A percentile compares a stretch with the other conserved stretches of the same genome.
These are phyloP conservation scores for Leptographium galeiforme DNA, from an alignment of 2,329 filamentous ascomycete genomes.

Conservation along the genomic window DNA sequence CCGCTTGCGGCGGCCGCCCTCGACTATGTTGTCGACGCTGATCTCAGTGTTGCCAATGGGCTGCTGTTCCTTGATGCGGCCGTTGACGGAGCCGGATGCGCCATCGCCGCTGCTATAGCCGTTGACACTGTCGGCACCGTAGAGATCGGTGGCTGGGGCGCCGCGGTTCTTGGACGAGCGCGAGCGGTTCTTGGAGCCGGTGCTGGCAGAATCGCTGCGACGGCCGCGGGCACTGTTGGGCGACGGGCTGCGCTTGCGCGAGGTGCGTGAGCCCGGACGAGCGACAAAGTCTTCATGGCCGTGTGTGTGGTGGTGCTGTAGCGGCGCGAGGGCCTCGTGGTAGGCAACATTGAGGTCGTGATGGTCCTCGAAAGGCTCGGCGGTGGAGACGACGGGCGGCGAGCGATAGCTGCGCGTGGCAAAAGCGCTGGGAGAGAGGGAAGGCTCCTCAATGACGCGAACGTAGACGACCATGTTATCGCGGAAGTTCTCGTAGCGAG, in stretches of 20 bases:
- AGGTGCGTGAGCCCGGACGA: conserved; percentile 55
- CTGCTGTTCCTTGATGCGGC: conserved; percentile 63
- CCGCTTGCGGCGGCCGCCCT: conserved; percentile 87
- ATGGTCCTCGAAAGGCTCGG: conserved; percentile 13
- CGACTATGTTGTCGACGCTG: conserved; percentile 94
- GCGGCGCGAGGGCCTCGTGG: conserved; percentile 31
- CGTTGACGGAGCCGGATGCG: conserved; percentile 61
- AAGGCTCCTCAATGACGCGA: conserved; percentile 57
- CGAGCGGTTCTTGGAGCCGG: conserved; percentile 48
- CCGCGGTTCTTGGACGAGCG: conserved; percentile 57
- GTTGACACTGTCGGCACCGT: conserved; percentile 48
- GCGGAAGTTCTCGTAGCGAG: conserved; percentile 87
- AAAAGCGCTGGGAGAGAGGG: conserved; percentile 29
- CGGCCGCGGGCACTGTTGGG: conserved; percentile 54
- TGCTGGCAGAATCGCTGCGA: conserved; percentile 61
- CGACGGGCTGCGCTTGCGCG: conserved; percentile 67
- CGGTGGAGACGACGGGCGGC: conserved; percentile 17
- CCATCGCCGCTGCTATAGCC: conserved; percentile 83
- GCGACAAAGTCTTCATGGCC: conserved; percentile 38
- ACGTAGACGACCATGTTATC: conserved; percentile 92
- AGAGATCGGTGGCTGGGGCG: conserved; percentile 36
- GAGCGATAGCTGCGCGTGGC: conserved; percentile 10
- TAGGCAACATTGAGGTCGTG: conserved; percentile 37
- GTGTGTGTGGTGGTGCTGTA: conserved; percentile 9
- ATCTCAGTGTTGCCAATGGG: conserved; percentile 83